Percentiles rank a stretch among this genome's conserved stretches.
phyloP scores from a whole-genome alignment of 345 rosid genomes.

The Salix arbutifolia region DNA sequence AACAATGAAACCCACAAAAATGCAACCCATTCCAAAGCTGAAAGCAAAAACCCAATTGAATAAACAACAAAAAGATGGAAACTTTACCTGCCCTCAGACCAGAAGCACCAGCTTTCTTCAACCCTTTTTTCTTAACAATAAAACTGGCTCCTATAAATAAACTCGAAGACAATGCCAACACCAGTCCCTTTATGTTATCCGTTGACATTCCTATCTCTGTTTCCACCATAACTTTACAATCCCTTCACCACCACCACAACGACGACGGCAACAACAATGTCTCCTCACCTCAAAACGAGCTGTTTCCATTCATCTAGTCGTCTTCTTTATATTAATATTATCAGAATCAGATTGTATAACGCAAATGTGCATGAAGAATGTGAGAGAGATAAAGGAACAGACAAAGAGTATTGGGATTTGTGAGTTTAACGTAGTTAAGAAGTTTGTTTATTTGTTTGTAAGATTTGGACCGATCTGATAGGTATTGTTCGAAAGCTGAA shows the following conservation, averaged over 20 bases:
- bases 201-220: conserved; percentile 65
- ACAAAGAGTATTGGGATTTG: not conserved
- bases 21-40: not conserved
- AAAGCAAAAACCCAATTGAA: not conserved
- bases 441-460: not conserved
- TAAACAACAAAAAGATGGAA: not conserved
- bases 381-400: not conserved
- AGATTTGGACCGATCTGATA: not conserved
- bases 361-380: not conserved
- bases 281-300: conserved; percentile 1
- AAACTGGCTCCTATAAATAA: conserved; percentile 82
- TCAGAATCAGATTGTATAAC: not conserved
- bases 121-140: conserved; percentile 85
- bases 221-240: conserved; percentile 27
- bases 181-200: conserved; percentile 79
- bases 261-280: not conserved
- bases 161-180: conserved; percentile 77
- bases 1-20: not conserved
- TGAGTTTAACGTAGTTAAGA: not conserved
- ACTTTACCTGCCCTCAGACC: conserved; percentile 70
- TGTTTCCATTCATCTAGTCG: conserved; percentile 12
- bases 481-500: not conserved
- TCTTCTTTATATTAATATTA: not conserved
- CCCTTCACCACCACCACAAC: not conserved
- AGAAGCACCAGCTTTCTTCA: conserved; percentile 66